phyloP scores from a whole-genome alignment of 768 basidiomycete species.

The Tylopilus cervinicoccineus region DNA sequence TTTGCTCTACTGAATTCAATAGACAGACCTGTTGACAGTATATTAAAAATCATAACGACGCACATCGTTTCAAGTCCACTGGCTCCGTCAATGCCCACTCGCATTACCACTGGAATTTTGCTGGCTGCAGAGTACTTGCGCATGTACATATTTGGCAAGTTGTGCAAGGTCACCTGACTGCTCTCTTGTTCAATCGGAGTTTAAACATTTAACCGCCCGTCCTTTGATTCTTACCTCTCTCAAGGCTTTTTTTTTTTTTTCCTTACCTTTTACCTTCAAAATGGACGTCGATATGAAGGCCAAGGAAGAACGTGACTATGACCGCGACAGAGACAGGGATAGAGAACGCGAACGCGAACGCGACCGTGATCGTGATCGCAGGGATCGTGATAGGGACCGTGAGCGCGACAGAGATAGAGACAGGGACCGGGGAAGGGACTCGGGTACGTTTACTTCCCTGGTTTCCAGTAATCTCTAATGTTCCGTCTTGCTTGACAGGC shows the following conservation, averaged over 20 bases:
- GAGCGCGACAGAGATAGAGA: conserved; percentile 44
- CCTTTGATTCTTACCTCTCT: conserved; percentile 13
- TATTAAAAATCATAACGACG: background rate
- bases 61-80: background rate
- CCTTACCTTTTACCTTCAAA: conserved; percentile 19
- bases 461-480: background rate
- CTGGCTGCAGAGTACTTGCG: no score
- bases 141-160: no score
- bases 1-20: no score
- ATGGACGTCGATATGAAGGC: conserved; percentile 85
- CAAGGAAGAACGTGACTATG: conserved; percentile 72
- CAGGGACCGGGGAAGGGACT: conserved; percentile 52
- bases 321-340: conserved; percentile 47
- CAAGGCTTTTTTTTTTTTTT: conserved; percentile 4
- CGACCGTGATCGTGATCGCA: conserved; percentile 36
- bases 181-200: conserved; percentile 17
- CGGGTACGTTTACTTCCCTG: conserved; percentile 37
- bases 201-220: conserved; percentile 2
- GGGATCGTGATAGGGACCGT: conserved; percentile 45
- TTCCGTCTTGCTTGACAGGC: conserved; percentile 29
- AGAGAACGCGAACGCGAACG: conserved; percentile 35
- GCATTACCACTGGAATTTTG: background rate
- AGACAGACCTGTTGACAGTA: background rate
- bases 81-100: no score
- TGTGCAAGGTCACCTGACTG: conserved; percentile 22